Conservation (phyloP, 2,329 filamentous ascomycete species). For the Aspergillus vadensis region DNA sequence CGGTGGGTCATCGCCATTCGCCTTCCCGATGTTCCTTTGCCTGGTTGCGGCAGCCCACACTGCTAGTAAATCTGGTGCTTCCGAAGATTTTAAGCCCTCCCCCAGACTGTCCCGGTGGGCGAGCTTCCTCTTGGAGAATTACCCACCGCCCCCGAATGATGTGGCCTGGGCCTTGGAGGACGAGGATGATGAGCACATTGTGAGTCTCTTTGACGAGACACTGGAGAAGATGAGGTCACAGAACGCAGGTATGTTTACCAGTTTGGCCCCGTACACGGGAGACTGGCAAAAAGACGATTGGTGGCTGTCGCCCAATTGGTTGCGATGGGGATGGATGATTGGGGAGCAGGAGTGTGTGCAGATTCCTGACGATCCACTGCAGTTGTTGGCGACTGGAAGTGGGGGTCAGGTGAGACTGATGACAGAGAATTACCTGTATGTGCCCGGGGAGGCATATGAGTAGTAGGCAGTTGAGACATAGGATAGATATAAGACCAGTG, state of each 20-base stretch:
- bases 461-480: background rate
- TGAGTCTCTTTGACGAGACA: conserved; percentile 26
- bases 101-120: conserved; percentile 41
- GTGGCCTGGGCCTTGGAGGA: conserved; percentile 35
- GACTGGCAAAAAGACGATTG: conserved; percentile 28
- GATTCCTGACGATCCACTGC: conserved; percentile 38
- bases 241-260: conserved; percentile 16
- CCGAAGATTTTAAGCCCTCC: conserved; percentile 27
- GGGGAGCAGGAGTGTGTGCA: conserved; percentile 43
- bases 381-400: conserved; percentile 26
- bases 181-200: conserved; percentile 29
- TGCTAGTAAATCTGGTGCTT: conserved; percentile 8
- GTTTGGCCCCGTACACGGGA: conserved; percentile 23
- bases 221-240: conserved; percentile 22
- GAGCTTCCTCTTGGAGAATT: conserved; percentile 37
- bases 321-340: conserved; percentile 49
- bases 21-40: conserved; percentile 37
- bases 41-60: conserved; percentile 33
- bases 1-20: conserved; percentile 27
- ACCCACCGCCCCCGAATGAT: conserved; percentile 33
- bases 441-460: conserved; percentile 31
- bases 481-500: background rate
- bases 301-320: conserved; percentile 42
- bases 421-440: conserved; percentile 40
- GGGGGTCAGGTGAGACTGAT: conserved; percentile 25